These are phyloP conservation scores for Conoideocrella luteorostrata DNA, from an alignment of 2,329 filamentous ascomycete species.

Conservation along the genomic window DNA sequence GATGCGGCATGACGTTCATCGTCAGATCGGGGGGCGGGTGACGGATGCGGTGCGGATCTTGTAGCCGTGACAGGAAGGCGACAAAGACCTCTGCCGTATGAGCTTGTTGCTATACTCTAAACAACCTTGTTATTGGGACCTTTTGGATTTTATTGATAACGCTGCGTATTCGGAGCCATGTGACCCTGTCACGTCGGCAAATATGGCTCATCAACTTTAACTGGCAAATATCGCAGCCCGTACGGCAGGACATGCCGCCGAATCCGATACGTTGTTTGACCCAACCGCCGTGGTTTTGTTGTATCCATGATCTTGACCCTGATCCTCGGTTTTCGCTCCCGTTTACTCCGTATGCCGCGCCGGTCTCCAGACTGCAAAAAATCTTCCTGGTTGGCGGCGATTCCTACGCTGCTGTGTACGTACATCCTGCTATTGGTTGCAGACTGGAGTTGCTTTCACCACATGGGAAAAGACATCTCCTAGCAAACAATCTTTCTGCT, in stretches of 20 bases:
- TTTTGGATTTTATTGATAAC: too few species aligned
- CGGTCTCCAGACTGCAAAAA: not conserved
- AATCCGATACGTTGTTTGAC: not conserved
- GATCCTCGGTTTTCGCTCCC: not conserved
- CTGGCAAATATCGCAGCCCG: too few species aligned
- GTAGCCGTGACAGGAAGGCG: too few species aligned
- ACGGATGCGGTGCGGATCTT: too few species aligned
- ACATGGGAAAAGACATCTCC: not conserved
- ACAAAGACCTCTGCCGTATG: too few species aligned
- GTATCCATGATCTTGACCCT: not conserved
- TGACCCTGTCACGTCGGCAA: too few species aligned
- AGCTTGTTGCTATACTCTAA: too few species aligned
- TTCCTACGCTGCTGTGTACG: not conserved
- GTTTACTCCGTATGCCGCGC: not conserved
- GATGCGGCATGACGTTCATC: not conserved
- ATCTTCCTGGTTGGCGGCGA: not conserved
- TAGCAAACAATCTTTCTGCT: not conserved
- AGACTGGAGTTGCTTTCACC: not conserved
- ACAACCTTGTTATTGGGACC: too few species aligned
- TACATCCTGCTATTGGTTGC: not conserved
- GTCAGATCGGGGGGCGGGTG: not conserved
- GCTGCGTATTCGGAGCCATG: too few species aligned
- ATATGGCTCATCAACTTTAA: too few species aligned
- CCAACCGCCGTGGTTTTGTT: not conserved
- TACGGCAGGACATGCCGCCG: too few species aligned